Evolutionary conservation across 2,329 filamentous ascomycete species (phyloP).

Genomic region (Scedosporium boydii): DNA sequence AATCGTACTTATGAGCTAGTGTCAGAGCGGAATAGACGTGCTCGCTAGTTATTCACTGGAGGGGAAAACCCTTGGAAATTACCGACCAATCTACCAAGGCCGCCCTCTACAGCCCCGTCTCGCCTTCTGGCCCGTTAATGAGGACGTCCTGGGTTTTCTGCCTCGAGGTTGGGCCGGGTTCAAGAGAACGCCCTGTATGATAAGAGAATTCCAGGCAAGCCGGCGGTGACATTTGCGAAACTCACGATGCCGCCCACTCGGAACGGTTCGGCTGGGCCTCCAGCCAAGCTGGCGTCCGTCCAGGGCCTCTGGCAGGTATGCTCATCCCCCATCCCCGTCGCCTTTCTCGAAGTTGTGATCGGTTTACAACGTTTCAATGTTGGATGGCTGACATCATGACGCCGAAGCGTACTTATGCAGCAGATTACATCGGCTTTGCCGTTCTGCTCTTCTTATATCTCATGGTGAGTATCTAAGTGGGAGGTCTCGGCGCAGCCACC

Average conservation of each 20-base stretch:
- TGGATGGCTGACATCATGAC: neutral
- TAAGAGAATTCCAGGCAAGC: neutral
- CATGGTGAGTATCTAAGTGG: constrained; percentile 30
- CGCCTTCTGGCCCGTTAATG: no score
- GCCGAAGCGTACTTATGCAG: constrained; percentile 67
- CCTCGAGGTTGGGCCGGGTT: neutral
- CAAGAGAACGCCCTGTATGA: neutral
- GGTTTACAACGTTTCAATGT: neutral
- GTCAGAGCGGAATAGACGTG: no score
- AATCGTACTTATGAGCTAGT: no score
- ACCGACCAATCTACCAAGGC: no score
- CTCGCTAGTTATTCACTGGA: no score
- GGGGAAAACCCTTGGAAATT: no score
- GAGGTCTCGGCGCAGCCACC: neutral
- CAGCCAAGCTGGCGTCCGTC: constrained; percentile 1
- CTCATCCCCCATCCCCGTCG: neutral
- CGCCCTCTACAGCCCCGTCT: no score
- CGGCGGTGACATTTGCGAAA: neutral
- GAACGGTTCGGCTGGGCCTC: neutral
- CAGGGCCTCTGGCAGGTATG: constrained; percentile 3
- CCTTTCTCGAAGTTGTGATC: neutral
- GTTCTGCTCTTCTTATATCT: constrained; percentile 61
- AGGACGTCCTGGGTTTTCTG: no score
- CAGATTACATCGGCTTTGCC: constrained; percentile 75
- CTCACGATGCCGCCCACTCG: neutral